A percentile compares a stretch with the other conserved stretches of the same genome.
Evolutionary conservation across 1,139 yeast species (phyloP).

Genomic region (Wickerhamomyces sp.): DNA sequence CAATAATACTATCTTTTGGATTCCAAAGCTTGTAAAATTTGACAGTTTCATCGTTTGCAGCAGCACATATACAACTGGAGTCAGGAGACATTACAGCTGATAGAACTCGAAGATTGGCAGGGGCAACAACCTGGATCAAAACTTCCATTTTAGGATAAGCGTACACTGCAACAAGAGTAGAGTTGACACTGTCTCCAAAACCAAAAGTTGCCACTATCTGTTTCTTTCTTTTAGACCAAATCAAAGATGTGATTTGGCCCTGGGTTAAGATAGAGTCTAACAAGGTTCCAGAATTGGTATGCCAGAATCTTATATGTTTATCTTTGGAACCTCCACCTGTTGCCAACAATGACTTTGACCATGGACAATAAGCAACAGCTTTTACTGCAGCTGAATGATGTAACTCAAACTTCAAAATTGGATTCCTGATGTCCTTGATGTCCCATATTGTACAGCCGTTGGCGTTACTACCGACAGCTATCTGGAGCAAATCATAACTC

Average conservation of each 20-base stretch:
- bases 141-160: constrained; percentile 60
- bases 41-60: constrained; percentile 72
- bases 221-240: constrained; percentile 63
- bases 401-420: constrained; percentile 40
- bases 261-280: constrained; percentile 49
- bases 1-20: constrained; percentile 28
- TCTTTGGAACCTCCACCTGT: constrained; percentile 85
- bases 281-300: constrained; percentile 68
- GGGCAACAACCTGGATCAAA: constrained; percentile 45
- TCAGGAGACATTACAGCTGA: constrained; percentile 68
- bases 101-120: constrained; percentile 50
- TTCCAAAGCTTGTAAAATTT: constrained; percentile 71
- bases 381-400: constrained; percentile 77
- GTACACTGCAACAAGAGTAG: constrained; percentile 48
- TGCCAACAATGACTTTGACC: constrained; percentile 65
- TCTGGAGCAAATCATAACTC: constrained; percentile 39
- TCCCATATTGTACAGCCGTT: constrained; percentile 69
- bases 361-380: constrained; percentile 78
- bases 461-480: constrained; percentile 74
- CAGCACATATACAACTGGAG: constrained; percentile 56
- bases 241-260: constrained; percentile 73
- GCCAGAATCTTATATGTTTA: constrained; percentile 72
- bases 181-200: constrained; percentile 49
- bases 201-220: constrained; percentile 82
- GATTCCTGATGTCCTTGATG: constrained; percentile 35